phyloP scores from a whole-genome alignment of 1,284 basidiomycete species.

The Ustilago cynodontis region DNA sequence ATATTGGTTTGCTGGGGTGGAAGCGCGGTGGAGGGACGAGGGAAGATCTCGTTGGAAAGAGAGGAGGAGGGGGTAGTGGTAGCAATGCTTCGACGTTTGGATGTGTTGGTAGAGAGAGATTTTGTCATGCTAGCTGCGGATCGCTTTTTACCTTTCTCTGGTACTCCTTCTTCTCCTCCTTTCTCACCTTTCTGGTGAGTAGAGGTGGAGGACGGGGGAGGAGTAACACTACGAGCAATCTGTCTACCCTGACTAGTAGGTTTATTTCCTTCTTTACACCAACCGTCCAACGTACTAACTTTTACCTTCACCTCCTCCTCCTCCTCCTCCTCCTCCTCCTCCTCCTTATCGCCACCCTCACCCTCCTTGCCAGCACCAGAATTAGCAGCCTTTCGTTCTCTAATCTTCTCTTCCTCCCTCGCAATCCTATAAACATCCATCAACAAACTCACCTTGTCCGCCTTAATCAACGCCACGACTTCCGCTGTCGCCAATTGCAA shows the following conservation, averaged over 20 bases:
- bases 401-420: conserved; percentile 67
- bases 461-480: conserved; percentile 71
- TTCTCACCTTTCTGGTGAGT: not conserved
- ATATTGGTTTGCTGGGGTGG: conserved; percentile 2
- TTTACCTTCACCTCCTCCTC: conserved; percentile 56
- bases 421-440: conserved; percentile 74
- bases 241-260: conserved; percentile 29
- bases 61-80: not conserved
- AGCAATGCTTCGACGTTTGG: conserved; percentile 33
- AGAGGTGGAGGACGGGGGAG: not conserved
- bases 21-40: not conserved
- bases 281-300: conserved; percentile 62
- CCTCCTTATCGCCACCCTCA: conserved; percentile 39
- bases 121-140: conserved; percentile 16
- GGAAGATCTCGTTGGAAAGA: not conserved
- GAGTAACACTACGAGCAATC: conserved; percentile 33
- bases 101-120: conserved; percentile 13
- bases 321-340: conserved; percentile 54
- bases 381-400: conserved; percentile 25
- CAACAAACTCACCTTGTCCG: conserved; percentile 71
- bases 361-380: conserved; percentile 33
- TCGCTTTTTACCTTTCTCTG: conserved; percentile 2
- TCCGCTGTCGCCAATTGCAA: conserved; percentile 73
- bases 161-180: not conserved
- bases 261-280: conserved; percentile 35